Base-by-base conservation (phyloP, 495 filamentous ascomycete species). In the Penicillium pancosmium region DNA sequence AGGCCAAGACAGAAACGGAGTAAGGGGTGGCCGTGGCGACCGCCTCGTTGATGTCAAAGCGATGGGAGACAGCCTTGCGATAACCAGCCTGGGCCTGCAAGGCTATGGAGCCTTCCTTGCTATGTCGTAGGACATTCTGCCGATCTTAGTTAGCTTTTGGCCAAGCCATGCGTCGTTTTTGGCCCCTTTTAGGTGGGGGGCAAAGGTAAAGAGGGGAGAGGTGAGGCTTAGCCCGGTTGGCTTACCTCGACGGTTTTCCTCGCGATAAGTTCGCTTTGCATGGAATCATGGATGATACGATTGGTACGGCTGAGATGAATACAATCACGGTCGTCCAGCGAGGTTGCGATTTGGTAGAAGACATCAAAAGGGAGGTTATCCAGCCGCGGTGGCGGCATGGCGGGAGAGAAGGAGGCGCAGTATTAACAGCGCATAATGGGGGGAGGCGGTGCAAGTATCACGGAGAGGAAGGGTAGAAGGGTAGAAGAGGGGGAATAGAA, bases 1-100 rank as follows among this genome's bases (percentile, higher is more conserved):
- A 76, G 12, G 81, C 87, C 12, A 91, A 64, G 2, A 86, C 74
- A 0, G 80, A 79, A 9, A 83, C 81, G 1, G 84, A 79, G 60
- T 84, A 91, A 0, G 90, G 90, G 5, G 76, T 68, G 25, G 86
- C 86, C 2, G 77, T 84, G 5, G 86, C 79, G 34, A 89, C 73
- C 35, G 90, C 86, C 41, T 84, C 75, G 48, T 82, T 78, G 41
- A 89, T 77, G 59, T 87, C 86, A 54, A 83, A 80, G 13, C 86
- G 72, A 21, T 83, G 76, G 25, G 84, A 77, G 33, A 91, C 68
- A 19, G 87, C 87, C 41, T 73, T 66, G 16, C 82, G 78, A 67
- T 83, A 87, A 9, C 73, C 71, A 9, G 79, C 72, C 53, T 69
- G 79, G 55, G 68, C 54, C 15, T 65, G 67, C 21, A 65, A 62